Conservation (phyloP, 1,139 yeast genomes). For the Pneumocystis murina region DNA sequence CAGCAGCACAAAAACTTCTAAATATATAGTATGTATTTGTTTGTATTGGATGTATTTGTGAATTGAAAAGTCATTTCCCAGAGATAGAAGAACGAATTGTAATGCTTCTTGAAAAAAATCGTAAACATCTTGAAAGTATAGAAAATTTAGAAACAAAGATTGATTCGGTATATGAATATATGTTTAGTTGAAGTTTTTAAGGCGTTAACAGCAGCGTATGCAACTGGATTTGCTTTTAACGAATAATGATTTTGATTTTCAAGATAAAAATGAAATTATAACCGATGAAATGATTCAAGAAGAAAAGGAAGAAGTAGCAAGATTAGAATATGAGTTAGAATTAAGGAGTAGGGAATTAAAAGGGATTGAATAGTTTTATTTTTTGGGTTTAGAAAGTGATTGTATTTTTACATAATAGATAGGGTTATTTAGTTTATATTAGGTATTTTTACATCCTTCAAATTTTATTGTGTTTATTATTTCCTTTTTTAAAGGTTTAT, state of each 20-base stretch:
- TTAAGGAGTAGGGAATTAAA: constrained; percentile 12
- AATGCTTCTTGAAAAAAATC: background rate
- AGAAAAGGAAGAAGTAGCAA: constrained; percentile 20
- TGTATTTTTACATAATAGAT: background rate
- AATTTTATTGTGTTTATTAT: background rate
- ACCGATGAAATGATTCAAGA: constrained; percentile 20
- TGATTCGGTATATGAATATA: background rate
- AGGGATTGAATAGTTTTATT: background rate
- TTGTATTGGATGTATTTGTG: background rate
- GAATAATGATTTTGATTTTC: constrained; percentile 8
- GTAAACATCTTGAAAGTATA: background rate
- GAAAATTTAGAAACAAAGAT: background rate
- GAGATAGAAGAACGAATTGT: background rate
- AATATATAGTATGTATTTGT: constrained; percentile 6
- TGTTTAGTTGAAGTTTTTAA: background rate
- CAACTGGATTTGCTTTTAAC: constrained; percentile 14
- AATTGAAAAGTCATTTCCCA: background rate
- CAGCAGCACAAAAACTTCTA: constrained; percentile 7
- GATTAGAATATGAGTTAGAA: constrained; percentile 20
- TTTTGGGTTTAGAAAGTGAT: background rate
- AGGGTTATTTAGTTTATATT: background rate
- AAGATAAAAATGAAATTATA: constrained; percentile 9
- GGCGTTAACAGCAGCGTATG: constrained; percentile 18
- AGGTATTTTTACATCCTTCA: background rate
- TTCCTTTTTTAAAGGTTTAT: background rate